Base-by-base conservation (phyloP, 2,329 filamentous ascomycete species). In the Trichoderma citrinoviride region DNA sequence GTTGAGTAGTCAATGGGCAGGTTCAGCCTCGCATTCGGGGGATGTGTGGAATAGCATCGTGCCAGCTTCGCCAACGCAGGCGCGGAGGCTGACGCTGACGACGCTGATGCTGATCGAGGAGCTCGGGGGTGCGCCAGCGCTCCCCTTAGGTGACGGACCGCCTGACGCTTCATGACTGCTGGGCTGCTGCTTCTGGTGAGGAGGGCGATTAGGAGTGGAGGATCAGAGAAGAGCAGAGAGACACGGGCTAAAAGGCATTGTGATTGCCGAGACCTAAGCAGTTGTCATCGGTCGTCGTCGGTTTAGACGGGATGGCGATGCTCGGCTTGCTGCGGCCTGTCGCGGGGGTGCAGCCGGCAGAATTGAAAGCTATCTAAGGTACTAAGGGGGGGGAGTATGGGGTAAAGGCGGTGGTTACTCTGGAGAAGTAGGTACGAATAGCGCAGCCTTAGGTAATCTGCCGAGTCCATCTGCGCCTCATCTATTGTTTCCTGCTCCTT, bases 1-100 rank as follows among this genome's bases (percentile, higher is more conserved):
- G 89, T 88, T 67, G 88, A 86, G 79, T 95, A 99, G 81, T 98
- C 93, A 70, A 92, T 87, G 7, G 93, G 91, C 54, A 92, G 79
- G 77, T 99, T 99, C 63, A 99, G 85, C 69, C 81, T 83, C 60
- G 87, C 86, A 65, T 85, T 85, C 27, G 85, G 81, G 37, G 83
- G 83, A 65, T 85, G 82, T 56, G 83, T 83, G 64, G 85, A 87
- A 74, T 87, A 87, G 67, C 69, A 74, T 44, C 74, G 69, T 65
- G 70, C 64, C 46, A 70, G 64, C 33, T 68, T 70, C 44, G 69
- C 62, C 14, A 8, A 33, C 33, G 41, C 67, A 68, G 41, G 70
- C 63, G 43, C 67, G 69, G 41, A 70, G 62, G 43, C 67, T 69
- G 41, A 70, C 61, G 43, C 67, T 69, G 68, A 54, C 46, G n/a